Base-by-base conservation (phyloP, 78 protist species). In the Dictyostelium intermedium region DNA sequence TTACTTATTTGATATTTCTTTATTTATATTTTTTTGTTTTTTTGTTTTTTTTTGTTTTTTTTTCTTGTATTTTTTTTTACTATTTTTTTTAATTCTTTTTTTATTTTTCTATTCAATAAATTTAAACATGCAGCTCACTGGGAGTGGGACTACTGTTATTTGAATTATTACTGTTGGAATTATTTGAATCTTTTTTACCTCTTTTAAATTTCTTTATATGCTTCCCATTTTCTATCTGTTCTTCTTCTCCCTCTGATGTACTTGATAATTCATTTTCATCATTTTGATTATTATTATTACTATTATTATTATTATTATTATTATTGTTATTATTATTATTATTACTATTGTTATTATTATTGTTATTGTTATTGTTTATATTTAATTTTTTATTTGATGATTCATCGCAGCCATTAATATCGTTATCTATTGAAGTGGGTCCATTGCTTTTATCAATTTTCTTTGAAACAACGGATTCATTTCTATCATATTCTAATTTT, bases 91-190 rank as follows among this genome's bases (percentile, higher is more conserved):
- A n/a, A 7, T 60, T 5, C 7, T 23, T 25, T 63, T 63, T 66
- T 66, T 27, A 25, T 6, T 8, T 66, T 25, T 27, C 27, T 25
- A 27, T 25, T 18, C 11, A 25, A 66, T 10, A 27, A 27, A 32
- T 34, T 72, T 72, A 72, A 72, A 72, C 79, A 72, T 72, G 79
- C 34, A 72, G 45, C 18, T 72, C 79, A 16, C 79, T 72, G 2
- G 79, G 79, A 72, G 79, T 72, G 10, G 79, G 79, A 27, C 43
- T 72, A 34, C 37, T 72, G 34, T 72, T 72, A 18, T 72, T 70
- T 27, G 23, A 27, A 30, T 32, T 70, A 14, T 70, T 32, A 63
- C 32, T 63, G 72, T 25, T 63, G 66, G 66, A 56, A 27, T 72
- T 72, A 18, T 32, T 72, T 27, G 45, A 34, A 16, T 72, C 79